Evolutionary conservation across 352 stramenopile genomes (phyloP).

Genomic region (Globisporangium nodosum): DNA sequence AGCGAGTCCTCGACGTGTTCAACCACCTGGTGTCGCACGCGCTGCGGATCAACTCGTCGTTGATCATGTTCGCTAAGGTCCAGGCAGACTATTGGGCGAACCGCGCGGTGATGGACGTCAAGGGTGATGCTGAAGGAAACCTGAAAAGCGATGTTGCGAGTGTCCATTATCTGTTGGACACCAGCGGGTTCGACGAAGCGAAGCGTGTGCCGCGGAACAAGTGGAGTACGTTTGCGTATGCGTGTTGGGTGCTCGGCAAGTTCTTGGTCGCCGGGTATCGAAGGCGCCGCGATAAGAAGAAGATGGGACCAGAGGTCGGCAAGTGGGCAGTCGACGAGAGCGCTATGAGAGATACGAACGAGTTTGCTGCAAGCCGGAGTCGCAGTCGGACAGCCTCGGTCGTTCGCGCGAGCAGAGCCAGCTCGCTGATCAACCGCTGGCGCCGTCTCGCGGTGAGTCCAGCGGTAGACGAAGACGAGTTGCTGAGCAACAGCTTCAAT

Average conservation of each 20-base stretch:
- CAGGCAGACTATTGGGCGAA: constrained; percentile 73
- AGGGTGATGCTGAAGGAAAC: constrained; percentile 22
- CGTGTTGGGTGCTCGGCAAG: constrained; percentile 51
- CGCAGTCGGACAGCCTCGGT: constrained; percentile 39
- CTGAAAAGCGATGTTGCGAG: constrained; percentile 58
- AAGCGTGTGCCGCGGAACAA: constrained; percentile 64
- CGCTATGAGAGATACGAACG: constrained; percentile 9
- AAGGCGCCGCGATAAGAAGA: constrained; percentile 14
- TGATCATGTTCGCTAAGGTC: constrained; percentile 81
- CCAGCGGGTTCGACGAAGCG: constrained; percentile 58
- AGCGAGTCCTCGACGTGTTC: constrained; percentile 57
- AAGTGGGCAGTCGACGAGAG: constrained; percentile 5
- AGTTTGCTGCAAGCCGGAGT: constrained; percentile 11
- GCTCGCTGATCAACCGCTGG: constrained; percentile 61
- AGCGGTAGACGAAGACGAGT: constrained; percentile 28
- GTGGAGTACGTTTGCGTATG: constrained; percentile 73
- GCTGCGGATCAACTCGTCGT: constrained; percentile 62
- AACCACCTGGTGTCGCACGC: constrained; percentile 52
- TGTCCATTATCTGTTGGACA: constrained; percentile 59
- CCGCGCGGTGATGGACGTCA: constrained; percentile 32
- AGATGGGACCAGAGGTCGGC: constrained; percentile 3
- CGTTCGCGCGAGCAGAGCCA: constrained; percentile 31
- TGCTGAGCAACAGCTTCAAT: constrained; percentile 53
- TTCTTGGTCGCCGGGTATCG: constrained; percentile 34
- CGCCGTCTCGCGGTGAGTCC: constrained; percentile 42